Evolutionary conservation across 208 protist species (phyloP), one percentile per base, ranked within the genome.

Genomic region (Blechomonas ayalai): DNA sequence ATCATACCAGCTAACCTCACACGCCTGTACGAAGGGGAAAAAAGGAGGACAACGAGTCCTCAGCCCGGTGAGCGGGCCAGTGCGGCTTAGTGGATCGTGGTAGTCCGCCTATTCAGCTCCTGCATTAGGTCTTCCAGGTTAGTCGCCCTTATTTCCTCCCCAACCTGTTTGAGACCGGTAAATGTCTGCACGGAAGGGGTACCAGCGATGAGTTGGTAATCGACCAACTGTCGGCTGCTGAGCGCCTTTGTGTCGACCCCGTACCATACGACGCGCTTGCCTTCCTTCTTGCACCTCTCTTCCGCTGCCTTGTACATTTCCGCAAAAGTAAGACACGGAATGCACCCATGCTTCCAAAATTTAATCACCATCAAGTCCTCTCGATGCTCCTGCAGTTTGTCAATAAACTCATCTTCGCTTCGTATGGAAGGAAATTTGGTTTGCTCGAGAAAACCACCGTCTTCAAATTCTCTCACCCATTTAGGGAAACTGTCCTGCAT

Each of bases 301-400:
- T 77, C 51, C 20, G 67, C 81, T 37, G 71, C 65, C 60, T 96
- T 96, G 64, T 90, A 92, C 89, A 94, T 96, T 56, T 96, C 86
- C 1, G 89, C 82, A 19, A 92, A 77, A 1, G 82, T 73, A 15
- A 94, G 48, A 59, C 89, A 96, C 10, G 89, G 89, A 53, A 96
- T 84, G 59, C 89, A 96, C 27, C 83, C 75, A 40, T 91, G 80
- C 56, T 96, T 96, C 86, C 89, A 96, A 48, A 73, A 96, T 50
- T 96, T 96, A 45, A 96, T 72, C 29, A 96, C 83, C 63, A 96
- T 68, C 19, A 96, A 48, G 43, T 96, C 83, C 52, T 91, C 48
- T 45, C 80, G 75, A 66, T 96, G 83, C 60, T 92, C 60, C 47
- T 79, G 58, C 15, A 96, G 70, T 42, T 90, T 92, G n/a, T 66